Base-by-base conservation (phyloP, 2,329 filamentous ascomycete genomes). In the Penicillium sp. region DNA sequence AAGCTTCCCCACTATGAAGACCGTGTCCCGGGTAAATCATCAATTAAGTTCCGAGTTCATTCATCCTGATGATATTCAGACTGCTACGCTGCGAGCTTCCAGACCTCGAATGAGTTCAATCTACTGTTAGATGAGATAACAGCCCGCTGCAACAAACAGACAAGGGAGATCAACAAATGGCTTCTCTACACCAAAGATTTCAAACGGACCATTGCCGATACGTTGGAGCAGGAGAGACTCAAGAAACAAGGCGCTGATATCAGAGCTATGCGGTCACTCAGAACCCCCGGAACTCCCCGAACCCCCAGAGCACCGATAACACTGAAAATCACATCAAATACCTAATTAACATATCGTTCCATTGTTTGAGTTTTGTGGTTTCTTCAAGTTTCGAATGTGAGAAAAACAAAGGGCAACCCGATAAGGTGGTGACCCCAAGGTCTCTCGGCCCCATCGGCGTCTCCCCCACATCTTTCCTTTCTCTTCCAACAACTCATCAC, bases 161-260 rank as follows among this genome's bases (percentile, higher is more conserved):
- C 51, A 34, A 18, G 24, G 24, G 51, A 49, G 37, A 49, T 54
- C 35, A 37, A 26, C 4, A 54, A 22, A 35, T 54, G 51, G 51
- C 37, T 49, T 10, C 11, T 26, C 9, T 48, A 26, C 32, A 20
- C 44, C 20, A 16, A 54, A 3, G 4, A 20, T n/a, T 42, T 43
- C 29, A 35, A 42, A 40, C 16, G 26, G 20, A 16, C 20, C 11
- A 54, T 49, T 29, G 29, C 37, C 35, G 8, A 49, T 18, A 20
- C 13, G 5, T 14, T 49, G 51, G 29, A 48, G 51, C n/a, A 26
- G 14, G 26, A 38, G 26, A 38, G 34, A 9, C 20, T n/a, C 10
- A 48, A 10, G 37, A 18, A 16, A 32, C 18, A 31, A 29, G 6
- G 6, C 6, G 37, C 26, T 6, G 18, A 32, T 29, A 31, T n/a